Conservation (phyloP, 768 basidiomycete genomes). For the Boletus tomentosulus region DNA sequence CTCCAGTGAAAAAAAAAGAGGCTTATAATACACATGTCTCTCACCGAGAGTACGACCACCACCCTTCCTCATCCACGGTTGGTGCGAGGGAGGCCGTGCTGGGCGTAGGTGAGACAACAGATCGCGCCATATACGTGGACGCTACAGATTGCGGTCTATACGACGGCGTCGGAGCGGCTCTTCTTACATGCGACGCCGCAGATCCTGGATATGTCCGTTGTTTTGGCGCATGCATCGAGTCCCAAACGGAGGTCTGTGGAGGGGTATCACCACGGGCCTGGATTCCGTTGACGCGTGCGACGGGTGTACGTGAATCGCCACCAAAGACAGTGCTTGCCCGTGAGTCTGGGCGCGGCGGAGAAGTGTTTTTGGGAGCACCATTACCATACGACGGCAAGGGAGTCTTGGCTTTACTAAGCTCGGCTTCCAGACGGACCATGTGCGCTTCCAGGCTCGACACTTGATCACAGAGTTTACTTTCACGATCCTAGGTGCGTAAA, state of each 20-base stretch:
- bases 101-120: slow-evolving; percentile 65
- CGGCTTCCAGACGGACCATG: slow-evolving; percentile 51
- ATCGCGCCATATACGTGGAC: slow-evolving; percentile 41
- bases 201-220: slow-evolving; percentile 7
- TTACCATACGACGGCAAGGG: slow-evolving; percentile 39
- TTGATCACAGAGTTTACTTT: slow-evolving; percentile 64
- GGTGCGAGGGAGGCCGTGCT: slow-evolving; percentile 72
- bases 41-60: slow-evolving; percentile 52
- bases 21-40: slow-evolving; percentile 3
- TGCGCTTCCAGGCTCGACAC: slow-evolving; percentile 59
- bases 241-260: slow-evolving; percentile 60
- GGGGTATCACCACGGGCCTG: slow-evolving; percentile 41
- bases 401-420: slow-evolving; percentile 48
- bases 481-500: slow-evolving; percentile 52
- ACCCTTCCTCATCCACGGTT: slow-evolving; percentile 70
- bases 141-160: slow-evolving; percentile 39
- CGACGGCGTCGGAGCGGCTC: slow-evolving; percentile 21
- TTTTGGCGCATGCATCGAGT: slow-evolving; percentile 61
- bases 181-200: slow-evolving; percentile 10
- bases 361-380: slow-evolving; percentile 33
- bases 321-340: slow-evolving; percentile 62
- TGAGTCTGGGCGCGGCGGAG: slow-evolving; percentile 67
- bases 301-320: slow-evolving; percentile 49
- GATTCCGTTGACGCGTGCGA: slow-evolving; percentile 34
- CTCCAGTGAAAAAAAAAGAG: background rate